Base-by-base conservation (phyloP, 73 alveolate species). In the Paramecium tetraurelia region DNA sequence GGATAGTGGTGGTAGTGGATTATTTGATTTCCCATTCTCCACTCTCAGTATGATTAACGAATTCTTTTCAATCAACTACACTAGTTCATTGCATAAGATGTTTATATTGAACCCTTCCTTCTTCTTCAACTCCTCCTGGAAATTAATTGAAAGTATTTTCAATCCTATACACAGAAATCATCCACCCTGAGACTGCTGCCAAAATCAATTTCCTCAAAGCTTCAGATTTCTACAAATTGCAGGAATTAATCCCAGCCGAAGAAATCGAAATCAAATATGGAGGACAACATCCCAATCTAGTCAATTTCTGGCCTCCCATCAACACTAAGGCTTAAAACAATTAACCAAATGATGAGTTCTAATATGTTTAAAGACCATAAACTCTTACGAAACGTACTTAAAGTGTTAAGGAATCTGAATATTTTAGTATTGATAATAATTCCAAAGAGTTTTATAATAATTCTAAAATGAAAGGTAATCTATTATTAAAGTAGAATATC, bases 231-330 rank as follows among this genome's bases (percentile, higher is more conserved):
- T 48, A 21, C 27, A 89, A 69, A 71, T 46, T 89, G 22, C 53
- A 63, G 7, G 94, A 89, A 40, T 29, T 40, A 24, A 70, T 89
- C 5, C 92, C 86, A 36, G 85, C 97, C 1, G 92, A 95, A 14
- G 96, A 96, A 40, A 86, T 95, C 8, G 98, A 96, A 80, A 90
- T 85, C 58, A 95, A 96, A 58, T 96, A 93, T 58, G 98, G 98
- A 9, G 98, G 98, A 36, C 41, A 95, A 4, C 95, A 96, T 75
- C 96, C 96, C 9, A 96, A 96, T 68, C 93, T 75, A 53, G 48
- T 97, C n/a, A 68, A 22, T 21, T 94, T 43, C 80, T 94, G 96
- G 96, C 96, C 95, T n/a, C 71, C 70, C 5, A 83, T 59, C 0
- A 89, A 69, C 10, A 89, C 77, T 44, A 36, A 43, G 31, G 69